Evolutionary conservation across 1,139 yeast species (phyloP).

Genomic region (Yamadazyma mexicana): DNA sequence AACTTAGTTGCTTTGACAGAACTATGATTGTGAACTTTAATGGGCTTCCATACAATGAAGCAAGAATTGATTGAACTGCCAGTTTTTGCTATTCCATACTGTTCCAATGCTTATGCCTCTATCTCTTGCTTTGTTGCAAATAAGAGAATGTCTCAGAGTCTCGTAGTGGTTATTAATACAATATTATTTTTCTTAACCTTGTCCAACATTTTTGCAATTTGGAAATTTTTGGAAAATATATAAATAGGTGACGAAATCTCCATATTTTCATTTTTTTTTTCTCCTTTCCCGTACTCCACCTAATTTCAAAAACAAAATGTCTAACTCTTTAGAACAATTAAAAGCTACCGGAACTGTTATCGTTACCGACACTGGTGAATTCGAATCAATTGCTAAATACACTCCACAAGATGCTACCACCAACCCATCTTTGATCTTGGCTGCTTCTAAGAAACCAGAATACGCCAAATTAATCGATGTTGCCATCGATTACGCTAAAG

Average conservation of each 20-base stretch:
- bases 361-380: constrained; percentile 99
- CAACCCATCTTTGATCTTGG: constrained; percentile 95
- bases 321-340: constrained; percentile 85
- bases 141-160: too few species aligned
- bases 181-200: constrained; percentile 1
- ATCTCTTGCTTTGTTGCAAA: too few species aligned
- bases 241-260: constrained; percentile 6
- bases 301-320: constrained; percentile 18
- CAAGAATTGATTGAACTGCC: too few species aligned
- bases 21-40: constrained; percentile 1
- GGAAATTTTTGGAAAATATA: constrained; percentile 1
- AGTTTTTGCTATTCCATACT: too few species aligned
- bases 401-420: constrained; percentile 99
- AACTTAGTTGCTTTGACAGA: constrained; percentile 1
- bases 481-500: constrained; percentile 86
- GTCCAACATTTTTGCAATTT: constrained; percentile 2
- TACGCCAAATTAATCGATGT: constrained; percentile 87
- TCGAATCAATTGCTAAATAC: constrained; percentile 95
- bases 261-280: not conserved
- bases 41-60: too few species aligned
- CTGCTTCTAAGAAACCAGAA: constrained; percentile 89
- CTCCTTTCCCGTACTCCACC: too few species aligned
- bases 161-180: too few species aligned
- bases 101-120: too few species aligned
- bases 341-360: constrained; percentile 94